These are phyloP conservation scores for Gossypium turneri DNA, from an alignment of 345 rosid genomes.

Conservation along the genomic window DNA sequence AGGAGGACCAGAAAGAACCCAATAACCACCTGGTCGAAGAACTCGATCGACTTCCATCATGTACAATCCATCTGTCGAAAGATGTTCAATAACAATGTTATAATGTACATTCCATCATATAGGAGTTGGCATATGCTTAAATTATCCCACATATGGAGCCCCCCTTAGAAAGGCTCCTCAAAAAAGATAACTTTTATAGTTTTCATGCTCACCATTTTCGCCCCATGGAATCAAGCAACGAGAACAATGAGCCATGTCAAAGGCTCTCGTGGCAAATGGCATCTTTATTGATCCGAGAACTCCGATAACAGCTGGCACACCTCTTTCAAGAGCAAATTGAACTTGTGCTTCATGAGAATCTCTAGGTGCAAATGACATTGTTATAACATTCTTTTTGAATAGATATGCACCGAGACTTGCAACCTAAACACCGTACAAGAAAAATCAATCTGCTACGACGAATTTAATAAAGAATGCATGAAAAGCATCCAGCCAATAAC, in stretches of 20 bases:
- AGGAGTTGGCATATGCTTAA: too few relatives aligned
- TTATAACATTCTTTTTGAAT: conserved; percentile 83
- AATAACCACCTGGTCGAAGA: conserved; percentile 51
- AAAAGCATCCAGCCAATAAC: not conserved
- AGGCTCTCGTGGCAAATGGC: conserved; percentile 88
- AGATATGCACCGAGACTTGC: conserved; percentile 98
- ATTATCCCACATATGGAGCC: too few relatives aligned
- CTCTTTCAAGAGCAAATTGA: conserved; percentile 96
- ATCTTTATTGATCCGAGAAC: conserved; percentile 86
- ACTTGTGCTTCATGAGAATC: conserved; percentile 98
- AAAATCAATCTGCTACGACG: not conserved
- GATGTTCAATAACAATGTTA: conserved; percentile 1
- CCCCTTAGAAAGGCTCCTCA: too few relatives aligned
- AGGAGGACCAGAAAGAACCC: conserved; percentile 62
- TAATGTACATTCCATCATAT: too few relatives aligned
- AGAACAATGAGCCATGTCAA: conserved; percentile 98
- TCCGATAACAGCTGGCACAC: conserved; percentile 97
- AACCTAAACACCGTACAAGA: conserved; percentile 43
- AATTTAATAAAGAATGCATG: not conserved
- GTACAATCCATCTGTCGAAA: conserved; percentile 34
- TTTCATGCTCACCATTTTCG: conserved; percentile 58
- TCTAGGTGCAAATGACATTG: conserved; percentile 99
- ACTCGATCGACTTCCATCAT: conserved; percentile 36
- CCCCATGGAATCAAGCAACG: conserved; percentile 98
- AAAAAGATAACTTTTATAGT: not conserved